Evolutionary conservation across 2,329 filamentous ascomycete species (phyloP).

Genomic region (Nemania sp.): DNA sequence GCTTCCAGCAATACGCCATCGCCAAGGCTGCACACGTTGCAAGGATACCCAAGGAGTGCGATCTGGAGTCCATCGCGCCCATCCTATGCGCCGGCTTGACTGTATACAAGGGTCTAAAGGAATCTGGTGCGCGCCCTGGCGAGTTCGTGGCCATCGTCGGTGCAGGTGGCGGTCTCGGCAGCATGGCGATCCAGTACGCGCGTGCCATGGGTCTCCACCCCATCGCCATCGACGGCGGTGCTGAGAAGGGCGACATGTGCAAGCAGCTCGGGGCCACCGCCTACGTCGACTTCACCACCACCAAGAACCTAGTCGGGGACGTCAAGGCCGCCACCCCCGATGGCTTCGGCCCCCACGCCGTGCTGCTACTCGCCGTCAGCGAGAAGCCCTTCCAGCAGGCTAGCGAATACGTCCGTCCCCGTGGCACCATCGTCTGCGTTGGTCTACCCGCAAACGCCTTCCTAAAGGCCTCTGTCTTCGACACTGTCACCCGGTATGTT

Average conservation of each 20-base stretch:
- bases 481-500: slow-evolving; percentile 74
- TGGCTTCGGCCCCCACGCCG: slow-evolving; percentile 86
- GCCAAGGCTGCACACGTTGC: slow-evolving; percentile 89
- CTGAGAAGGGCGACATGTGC: slow-evolving; percentile 81
- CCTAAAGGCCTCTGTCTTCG: slow-evolving; percentile 87
- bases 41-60: slow-evolving; percentile 80
- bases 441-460: slow-evolving; percentile 85
- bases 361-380: slow-evolving; percentile 84
- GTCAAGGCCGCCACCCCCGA: slow-evolving; percentile 85
- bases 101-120: slow-evolving; percentile 92
- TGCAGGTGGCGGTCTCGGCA: slow-evolving; percentile 83
- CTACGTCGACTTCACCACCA: slow-evolving; percentile 84
- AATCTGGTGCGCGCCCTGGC: slow-evolving; percentile 79
- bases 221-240: slow-evolving; percentile 85
- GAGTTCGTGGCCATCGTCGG: slow-evolving; percentile 87
- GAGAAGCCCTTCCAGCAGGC: slow-evolving; percentile 98
- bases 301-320: slow-evolving; percentile 82
- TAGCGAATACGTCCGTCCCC: slow-evolving; percentile 84
- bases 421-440: slow-evolving; percentile 87
- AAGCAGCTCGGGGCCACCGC: slow-evolving; percentile 75
- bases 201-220: slow-evolving; percentile 87
- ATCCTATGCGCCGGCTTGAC: slow-evolving; percentile 88
- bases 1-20: slow-evolving; percentile 92
- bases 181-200: slow-evolving; percentile 84
- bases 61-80: slow-evolving; percentile 81